Evolutionary conservation across 805 yeast genomes (phyloP), one percentile per base, ranked within the genome.

Genomic region (Maudiozyma bulderi): DNA sequence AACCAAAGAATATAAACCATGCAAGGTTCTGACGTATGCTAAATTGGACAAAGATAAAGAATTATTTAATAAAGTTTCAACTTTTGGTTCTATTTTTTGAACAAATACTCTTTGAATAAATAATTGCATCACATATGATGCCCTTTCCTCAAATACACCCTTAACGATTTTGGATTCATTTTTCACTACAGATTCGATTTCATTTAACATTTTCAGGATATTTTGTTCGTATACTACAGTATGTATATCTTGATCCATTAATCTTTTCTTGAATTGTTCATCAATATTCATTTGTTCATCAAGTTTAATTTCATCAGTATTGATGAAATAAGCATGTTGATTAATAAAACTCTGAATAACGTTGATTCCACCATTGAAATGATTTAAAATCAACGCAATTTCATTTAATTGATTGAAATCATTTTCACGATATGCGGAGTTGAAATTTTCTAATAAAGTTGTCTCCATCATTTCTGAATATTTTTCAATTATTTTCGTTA

Each of bases 301-400:
- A 7, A 59, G 49, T 41, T 62, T 66, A 32, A 64, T 57, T 15
- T 64, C 62, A 28, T 53, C 60, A 38, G 64, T 67, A 56, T 65
- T 57, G 45, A 68, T 71, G 64, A 90, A 84, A 50, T 83, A 76
- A 45, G 81, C 84, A 60, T 86, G 87, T 60, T 86, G 88, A 60
- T 80, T 81, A 40, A 90, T 85, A 67, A 86, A 91, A 45, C 83
- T 80, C 60, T 83, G 87, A 8, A 87, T 84, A 8, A 90, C 91
- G 50, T 84, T 81, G 9, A 78, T 74, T 10, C 96, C 96, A 15
- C 88, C 91, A 60, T 91, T 90, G 70, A 82, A 91, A 52, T 81
- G 86, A 47, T 81, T 77, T 45, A 90, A 71, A 14, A 89, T 77
- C 46, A 78, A 79, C 0, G 96, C 87, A 29, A 82, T 76, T 49